Base-by-base conservation (phyloP, 768 basidiomycete genomes). In the Rickenella mellea region DNA sequence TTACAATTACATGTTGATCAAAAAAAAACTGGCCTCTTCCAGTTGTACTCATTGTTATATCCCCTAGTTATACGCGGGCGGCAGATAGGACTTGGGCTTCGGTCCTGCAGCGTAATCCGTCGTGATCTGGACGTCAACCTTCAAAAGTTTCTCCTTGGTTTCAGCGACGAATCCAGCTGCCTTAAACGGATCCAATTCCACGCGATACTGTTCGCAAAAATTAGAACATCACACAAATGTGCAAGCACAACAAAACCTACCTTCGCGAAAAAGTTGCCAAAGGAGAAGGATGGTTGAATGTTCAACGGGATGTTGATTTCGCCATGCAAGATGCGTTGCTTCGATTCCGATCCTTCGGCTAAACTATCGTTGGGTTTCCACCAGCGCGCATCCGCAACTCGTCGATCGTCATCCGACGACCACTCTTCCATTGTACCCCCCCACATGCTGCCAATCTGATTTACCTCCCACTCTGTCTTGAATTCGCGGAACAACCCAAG, bases 1-100 rank as follows among this genome's bases (percentile, higher is more conserved):
- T n/a, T n/a, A n/a, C n/a, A n/a, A n/a, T n/a, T n/a, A n/a, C n/a
- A n/a, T n/a, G n/a, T n/a, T n/a, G n/a, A n/a, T n/a, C n/a, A n/a
- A n/a, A n/a, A n/a, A n/a, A n/a, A n/a, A n/a, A n/a, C n/a, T n/a
- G n/a, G n/a, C n/a, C n/a, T n/a, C n/a, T n/a, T n/a, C n/a, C n/a
- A n/a, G n/a, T n/a, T n/a, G n/a, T n/a, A n/a, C n/a, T n/a, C n/a
- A n/a, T n/a, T n/a, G n/a, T n/a, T n/a, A n/a, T n/a, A n/a, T n/a
- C n/a, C n/a, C n/a, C n/a, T n/a, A n/a, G n/a, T 12, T 12, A 36
- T 76, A 78, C 17, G 69, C 70, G 7, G 74, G 74, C 2, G 76
- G 78, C 4, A 70, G 68, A 47, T 68, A 69, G 15, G 74, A 73
- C 27, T 60, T 59, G 10, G 65, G 59, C 1, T 48, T 41, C 29